Conservation (phyloP, 108 stramenopile genomes). For the Fragilariopsis cylindrus region DNA sequence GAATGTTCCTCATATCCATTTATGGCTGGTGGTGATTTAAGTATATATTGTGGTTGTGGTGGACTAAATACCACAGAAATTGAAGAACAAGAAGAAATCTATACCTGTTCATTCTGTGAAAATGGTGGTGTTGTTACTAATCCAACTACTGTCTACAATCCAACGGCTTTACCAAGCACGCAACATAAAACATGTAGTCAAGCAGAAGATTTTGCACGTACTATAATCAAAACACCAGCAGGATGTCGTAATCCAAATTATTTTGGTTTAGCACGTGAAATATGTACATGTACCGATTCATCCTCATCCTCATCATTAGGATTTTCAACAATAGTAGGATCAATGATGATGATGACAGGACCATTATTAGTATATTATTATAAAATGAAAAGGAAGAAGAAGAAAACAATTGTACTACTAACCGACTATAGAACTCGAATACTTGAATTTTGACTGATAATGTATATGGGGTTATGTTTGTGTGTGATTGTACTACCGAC, state of each 20-base stretch:
- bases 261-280: not conserved
- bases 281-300: not conserved
- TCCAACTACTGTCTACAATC: slow-evolving; percentile 14
- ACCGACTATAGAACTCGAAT: too few relatives aligned
- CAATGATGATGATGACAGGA: not conserved
- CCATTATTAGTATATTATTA: too few relatives aligned
- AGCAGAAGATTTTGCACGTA: slow-evolving; percentile 28
- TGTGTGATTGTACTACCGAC: too few relatives aligned
- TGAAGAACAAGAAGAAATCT: slow-evolving; percentile 5
- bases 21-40: slow-evolving; percentile 22
- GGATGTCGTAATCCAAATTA: slow-evolving; percentile 1
- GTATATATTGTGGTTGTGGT: slow-evolving; percentile 27
- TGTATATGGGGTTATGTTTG: too few relatives aligned
- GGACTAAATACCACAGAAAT: not conserved
- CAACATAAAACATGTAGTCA: slow-evolving; percentile 22
- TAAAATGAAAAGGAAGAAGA: too few relatives aligned
- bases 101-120: slow-evolving; percentile 18
- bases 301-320: not conserved
- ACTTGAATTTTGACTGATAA: too few relatives aligned
- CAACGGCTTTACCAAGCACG: not conserved
- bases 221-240: slow-evolving; percentile 16
- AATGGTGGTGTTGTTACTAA: slow-evolving; percentile 15
- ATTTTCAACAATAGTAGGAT: slow-evolving; percentile 32
- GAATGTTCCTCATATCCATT: slow-evolving; percentile 7
- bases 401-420: too few relatives aligned